Base-by-base conservation (phyloP, 208 protist species). In the Porcisia deanei region DNA sequence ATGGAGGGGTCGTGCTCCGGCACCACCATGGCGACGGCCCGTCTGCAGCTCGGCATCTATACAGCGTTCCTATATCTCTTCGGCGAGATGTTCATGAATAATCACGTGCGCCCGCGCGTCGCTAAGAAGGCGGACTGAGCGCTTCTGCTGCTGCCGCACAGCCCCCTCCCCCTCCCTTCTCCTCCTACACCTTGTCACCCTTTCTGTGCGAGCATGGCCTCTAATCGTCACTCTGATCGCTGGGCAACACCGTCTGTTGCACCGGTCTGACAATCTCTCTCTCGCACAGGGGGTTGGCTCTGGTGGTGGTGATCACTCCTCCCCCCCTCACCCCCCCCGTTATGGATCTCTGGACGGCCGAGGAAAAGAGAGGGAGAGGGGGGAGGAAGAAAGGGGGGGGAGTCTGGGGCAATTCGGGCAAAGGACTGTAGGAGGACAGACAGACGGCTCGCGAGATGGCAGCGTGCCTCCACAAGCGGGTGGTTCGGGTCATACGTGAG, bases 51-150 rank as follows among this genome's bases (percentile, higher is more conserved):
- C 16, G 67, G 86, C 37, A 97, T 98, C 82, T 98, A 98, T 81
- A 82, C 53, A 98, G 98, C 83, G 94, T 98, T 63, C 76, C 67
- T 71, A 6, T 90, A 94, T 78, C 91, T 99, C 84, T 99, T 99
- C 79, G 84, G 88, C 6, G 85, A 97, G 76, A 94, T 98, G 88
- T 98, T 98, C 75, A 71, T 95, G 37, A 88, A 94, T 78, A 67
- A 76, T 45, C 97, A 98, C 83, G 54, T 98, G 18, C 66, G 85
- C 47, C 82, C 83, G 16, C 82, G 57, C 64, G 25, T 49, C 57
- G 71, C 65, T 67, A 85, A 87, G 82, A 86, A 86, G 70, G 63
- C 73, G 47, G 54, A 76, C 67, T 65, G 76, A 74, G 54, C 14
- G 5, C 47, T 8, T 43, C 68, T 68, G 18, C n/a, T 53, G 43